Base-by-base conservation (phyloP, 495 filamentous ascomycete species). In the Aspergillus kassunensis region DNA sequence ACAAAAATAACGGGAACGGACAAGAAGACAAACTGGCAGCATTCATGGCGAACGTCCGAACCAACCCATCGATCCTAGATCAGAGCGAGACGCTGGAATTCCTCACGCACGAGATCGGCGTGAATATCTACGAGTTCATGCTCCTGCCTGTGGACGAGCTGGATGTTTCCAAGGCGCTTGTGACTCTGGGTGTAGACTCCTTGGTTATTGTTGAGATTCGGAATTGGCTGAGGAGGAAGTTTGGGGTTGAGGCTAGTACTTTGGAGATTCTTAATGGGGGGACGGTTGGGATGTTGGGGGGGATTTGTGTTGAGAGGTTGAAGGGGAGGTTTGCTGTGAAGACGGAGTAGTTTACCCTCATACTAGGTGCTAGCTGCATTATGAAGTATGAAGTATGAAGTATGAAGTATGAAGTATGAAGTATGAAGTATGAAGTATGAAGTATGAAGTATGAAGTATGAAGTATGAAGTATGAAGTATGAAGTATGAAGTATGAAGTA, bases 91-190 rank as follows among this genome's bases (percentile, higher is more conserved):
- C 46, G 0, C 6, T 29, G 2, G 1, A n/a, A 0, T 16, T 49
- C 16, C n/a, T 49, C 8, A 39, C 24, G 12, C 6, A 35, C 13
- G 44, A 55, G 21, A 44, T 55, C 36, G 34, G 33, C 9, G 24
- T 25, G 10, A 25, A 39, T 7, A 29, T 49, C 30, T 45, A 36
- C 36, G 18, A 25, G n/a, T 42, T 55, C 37, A 23, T 35, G 44
- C 21, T 43, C 2, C 7, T 18, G 39, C 36, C 42, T 10, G 19
- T 15, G 5, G 21, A 45, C n/a, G 29, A 44, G 31, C 29, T 36
- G 52, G 36, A 18, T 29, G 19, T 21, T 2, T 19, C 52, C 1
- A 29, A 44, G 19, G 36, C 52, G 2, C 40, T 55, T 19, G 19
- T 39, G 4, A 40, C 35, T 1, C 39, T 55, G 8, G 36, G 36